phyloP scores from a whole-genome alignment of 2,329 filamentous ascomycete species.

The Penicillium sp. region DNA sequence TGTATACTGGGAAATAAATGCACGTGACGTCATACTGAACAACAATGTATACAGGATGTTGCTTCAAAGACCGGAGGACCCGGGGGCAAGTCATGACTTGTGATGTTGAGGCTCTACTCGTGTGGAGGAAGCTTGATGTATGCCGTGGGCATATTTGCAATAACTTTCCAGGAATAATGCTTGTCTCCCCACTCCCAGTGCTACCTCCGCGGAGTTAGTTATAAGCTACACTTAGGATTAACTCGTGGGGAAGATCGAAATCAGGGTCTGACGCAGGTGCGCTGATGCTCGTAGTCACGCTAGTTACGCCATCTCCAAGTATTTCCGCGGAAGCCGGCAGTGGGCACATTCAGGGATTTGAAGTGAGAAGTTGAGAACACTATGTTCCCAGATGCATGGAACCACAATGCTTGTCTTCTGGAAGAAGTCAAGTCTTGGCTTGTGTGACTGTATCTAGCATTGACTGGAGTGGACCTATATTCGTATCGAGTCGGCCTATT shows the following conservation, averaged over 20 bases:
- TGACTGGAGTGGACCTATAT: too few species aligned
- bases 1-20: too few species aligned
- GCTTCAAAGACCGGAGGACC: too few species aligned
- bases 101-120: too few species aligned
- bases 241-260: background rate
- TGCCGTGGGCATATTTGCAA: background rate
- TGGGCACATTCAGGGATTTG: too few species aligned
- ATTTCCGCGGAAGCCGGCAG: background rate
- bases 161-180: background rate
- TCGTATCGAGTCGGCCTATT: too few species aligned
- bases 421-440: background rate
- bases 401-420: background rate
- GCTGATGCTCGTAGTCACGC: background rate
- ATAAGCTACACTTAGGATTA: background rate
- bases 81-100: too few species aligned
- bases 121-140: background rate
- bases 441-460: background rate
- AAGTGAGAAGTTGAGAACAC: background rate
- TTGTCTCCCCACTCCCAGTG: background rate
- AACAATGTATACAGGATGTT: too few species aligned
- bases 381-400: background rate
- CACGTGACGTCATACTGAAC: too few species aligned
- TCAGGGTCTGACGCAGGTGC: background rate
- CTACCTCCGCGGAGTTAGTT: background rate
- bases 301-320: background rate